Conservation (phyloP, 768 basidiomycete species). For the Russula vinacea region DNA sequence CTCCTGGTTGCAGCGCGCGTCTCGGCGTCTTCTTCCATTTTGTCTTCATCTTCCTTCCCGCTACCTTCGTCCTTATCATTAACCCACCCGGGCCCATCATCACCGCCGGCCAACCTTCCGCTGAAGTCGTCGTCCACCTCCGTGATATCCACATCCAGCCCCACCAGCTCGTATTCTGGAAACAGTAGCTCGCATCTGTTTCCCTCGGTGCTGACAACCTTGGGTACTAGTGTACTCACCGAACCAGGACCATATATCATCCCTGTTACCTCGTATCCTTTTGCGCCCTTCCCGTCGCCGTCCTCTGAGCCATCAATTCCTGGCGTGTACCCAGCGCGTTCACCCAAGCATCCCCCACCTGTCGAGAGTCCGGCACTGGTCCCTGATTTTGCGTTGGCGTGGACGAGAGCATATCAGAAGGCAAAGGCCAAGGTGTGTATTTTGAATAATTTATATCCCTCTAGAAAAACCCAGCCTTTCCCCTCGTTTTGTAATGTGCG, state of each 20-base stretch:
- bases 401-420: slow-evolving; percentile 57
- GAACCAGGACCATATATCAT: slow-evolving; percentile 16
- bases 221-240: slow-evolving; percentile 1
- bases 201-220: slow-evolving; percentile 3
- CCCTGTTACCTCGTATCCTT: slow-evolving; percentile 17
- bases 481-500: not conserved
- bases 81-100: not conserved
- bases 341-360: slow-evolving; percentile 56
- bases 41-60: no score
- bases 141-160: not conserved
- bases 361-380: slow-evolving; percentile 43
- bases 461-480: not conserved
- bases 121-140: not conserved
- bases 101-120: not conserved
- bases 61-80: not conserved
- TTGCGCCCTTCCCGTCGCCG: slow-evolving; percentile 25
- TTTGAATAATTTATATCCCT: not conserved
- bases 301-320: slow-evolving; percentile 52
- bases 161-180: slow-evolving; percentile 4
- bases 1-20: slow-evolving; percentile 11
- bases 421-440: slow-evolving; percentile 41
- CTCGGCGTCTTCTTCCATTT: slow-evolving; percentile 2
- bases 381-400: slow-evolving; percentile 50
- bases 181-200: not conserved
- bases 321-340: slow-evolving; percentile 51